phyloP scores from a whole-genome alignment of 106 monocot species.

The Cymbidium sinense region DNA sequence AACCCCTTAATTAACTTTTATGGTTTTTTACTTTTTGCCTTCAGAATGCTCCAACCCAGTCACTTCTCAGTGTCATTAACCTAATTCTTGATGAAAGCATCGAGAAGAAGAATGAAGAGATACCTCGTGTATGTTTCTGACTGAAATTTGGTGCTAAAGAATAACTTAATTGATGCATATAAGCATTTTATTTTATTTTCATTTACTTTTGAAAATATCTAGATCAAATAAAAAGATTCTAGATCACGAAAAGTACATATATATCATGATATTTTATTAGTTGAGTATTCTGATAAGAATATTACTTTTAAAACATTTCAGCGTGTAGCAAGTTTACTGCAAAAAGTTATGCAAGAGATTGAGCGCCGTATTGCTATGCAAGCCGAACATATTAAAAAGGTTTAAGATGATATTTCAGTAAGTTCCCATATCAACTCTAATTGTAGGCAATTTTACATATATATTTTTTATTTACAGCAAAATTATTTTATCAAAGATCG shows the following conservation, averaged over 20 bases:
- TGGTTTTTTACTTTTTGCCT: not conserved
- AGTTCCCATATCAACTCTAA: not conserved
- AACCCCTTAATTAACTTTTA: not conserved
- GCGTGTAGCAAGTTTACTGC: slow-evolving; percentile 68
- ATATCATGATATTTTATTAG: not conserved
- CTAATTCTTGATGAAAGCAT: slow-evolving; percentile 83
- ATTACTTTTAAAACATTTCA: slow-evolving; percentile 12
- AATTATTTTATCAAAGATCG: slow-evolving; percentile 57
- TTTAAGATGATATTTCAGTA: slow-evolving; percentile 27
- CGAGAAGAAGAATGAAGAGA: slow-evolving; percentile 86
- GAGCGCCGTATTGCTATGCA: slow-evolving; percentile 81
- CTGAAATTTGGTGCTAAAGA: not conserved
- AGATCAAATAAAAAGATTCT: no score
- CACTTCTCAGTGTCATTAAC: slow-evolving; percentile 66
- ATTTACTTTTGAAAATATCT: not conserved
- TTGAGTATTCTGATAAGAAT: not conserved
- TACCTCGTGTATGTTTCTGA: slow-evolving; percentile 78
- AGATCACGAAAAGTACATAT: not conserved
- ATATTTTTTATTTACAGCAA: slow-evolving; percentile 33
- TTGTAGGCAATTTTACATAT: not conserved
- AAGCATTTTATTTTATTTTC: not conserved
- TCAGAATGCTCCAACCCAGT: slow-evolving; percentile 85
- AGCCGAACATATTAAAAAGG: slow-evolving; percentile 89
- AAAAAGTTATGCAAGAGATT: slow-evolving; percentile 87
- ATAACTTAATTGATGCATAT: not conserved